Evolutionary conservation across 495 filamentous ascomycete species (phyloP), one percentile per base, ranked within the genome.

Genomic region (Cryomyces antarcticus): DNA sequence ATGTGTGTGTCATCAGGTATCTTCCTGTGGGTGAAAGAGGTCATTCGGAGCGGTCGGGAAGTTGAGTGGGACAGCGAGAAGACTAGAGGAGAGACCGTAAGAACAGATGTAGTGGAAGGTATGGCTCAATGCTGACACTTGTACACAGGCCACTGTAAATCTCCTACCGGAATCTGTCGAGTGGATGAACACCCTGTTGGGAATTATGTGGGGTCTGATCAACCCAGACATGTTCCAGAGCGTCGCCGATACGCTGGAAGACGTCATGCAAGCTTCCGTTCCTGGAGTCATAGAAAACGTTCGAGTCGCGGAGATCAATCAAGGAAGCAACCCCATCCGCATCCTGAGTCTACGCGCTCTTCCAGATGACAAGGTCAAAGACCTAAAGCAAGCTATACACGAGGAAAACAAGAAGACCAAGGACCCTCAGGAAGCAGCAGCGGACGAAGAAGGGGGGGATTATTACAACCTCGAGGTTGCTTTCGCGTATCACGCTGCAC

Each of bases 391-490:
- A 9, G 66, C 81, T 44, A 80, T 86, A 43, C 80, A 76, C 49
- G 75, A 77, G 53, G 69, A 82, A 47, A 84, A 88, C 51, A 68
- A 73, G 53, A 78, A 84, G 59, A 73, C 64, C 37, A 86, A 83
- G 56, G 86, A 94, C 49, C 79, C 83, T 2, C 74, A 95, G 52
- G 83, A 94, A 59, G 70, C 82, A 10, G 81, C 82, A 6, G 88
- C 87, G 6, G 77, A 87, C 42, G 85, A 94, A 57, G 82, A 92
- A 54, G 87, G 83, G 7, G 86, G 86, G 4, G 84, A 87, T 43
- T 92, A 81, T 50, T 96, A 96, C 60, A 96, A 96, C 45, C 65
- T 96, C 38, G 88, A 96, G 56, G 76, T 76, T n/a, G 80, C 83
- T 0, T 81, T 96, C 57, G 88, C 86, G 0, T 96, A 96, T 54